Percentiles rank a stretch among this genome's conserved stretches.
These are phyloP conservation scores for Lichtheimia hyalospora DNA, from an alignment of 371 early-diverging fungal genomes.

Conservation along the genomic window DNA sequence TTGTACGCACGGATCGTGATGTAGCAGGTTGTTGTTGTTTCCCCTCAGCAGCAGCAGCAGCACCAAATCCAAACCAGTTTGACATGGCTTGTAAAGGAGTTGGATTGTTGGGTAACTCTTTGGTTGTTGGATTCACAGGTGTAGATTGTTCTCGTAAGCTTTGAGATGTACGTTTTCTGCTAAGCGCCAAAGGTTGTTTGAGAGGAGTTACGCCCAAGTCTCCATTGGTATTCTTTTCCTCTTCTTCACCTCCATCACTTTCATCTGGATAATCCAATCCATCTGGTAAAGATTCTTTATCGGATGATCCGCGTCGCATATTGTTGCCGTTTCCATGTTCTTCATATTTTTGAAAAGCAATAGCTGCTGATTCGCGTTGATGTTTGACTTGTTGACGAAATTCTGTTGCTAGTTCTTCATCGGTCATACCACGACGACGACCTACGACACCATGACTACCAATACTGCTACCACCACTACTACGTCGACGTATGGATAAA, in stretches of 20 bases:
- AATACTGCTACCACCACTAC: background rate
- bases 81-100: background rate
- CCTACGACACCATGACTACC: background rate
- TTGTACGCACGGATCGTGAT: background rate
- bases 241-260: slow-evolving; percentile 2
- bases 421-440: slow-evolving; percentile 5
- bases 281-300: slow-evolving; percentile 1
- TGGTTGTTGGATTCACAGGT: too few species aligned
- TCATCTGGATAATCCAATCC: slow-evolving; percentile 21
- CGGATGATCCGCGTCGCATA: background rate
- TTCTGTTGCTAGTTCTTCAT: slow-evolving; percentile 19
- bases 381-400: slow-evolving; percentile 23
- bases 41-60: background rate
- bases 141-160: background rate
- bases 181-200: background rate
- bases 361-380: slow-evolving; percentile 20
- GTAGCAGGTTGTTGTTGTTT: slow-evolving; percentile 1
- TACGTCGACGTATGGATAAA: too few species aligned
- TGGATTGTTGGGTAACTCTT: background rate
- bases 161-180: background rate
- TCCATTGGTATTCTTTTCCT: background rate
- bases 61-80: slow-evolving; percentile 3
- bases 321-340: slow-evolving; percentile 7
- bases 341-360: slow-evolving; percentile 25
- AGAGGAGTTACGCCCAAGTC: background rate